phyloP scores from a whole-genome alignment of 768 basidiomycete genomes.

The Lactarius trivialis region DNA sequence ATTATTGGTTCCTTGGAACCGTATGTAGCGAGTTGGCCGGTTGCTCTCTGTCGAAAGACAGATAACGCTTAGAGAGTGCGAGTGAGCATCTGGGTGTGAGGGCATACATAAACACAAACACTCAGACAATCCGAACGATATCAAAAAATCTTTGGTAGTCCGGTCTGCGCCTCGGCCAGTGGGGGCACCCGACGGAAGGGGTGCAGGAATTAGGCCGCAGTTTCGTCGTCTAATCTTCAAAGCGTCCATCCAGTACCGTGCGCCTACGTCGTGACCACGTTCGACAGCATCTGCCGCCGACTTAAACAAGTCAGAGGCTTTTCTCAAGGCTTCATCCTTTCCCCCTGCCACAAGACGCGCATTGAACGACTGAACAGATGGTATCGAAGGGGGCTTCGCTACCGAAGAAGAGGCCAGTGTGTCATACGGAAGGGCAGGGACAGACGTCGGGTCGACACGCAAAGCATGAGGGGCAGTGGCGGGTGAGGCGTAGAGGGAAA shows the following conservation, averaged over 20 bases:
- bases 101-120: conserved; percentile 42
- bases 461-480: neutral
- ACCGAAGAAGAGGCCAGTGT: conserved; percentile 57
- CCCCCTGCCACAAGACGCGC: conserved; percentile 66
- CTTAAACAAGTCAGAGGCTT: conserved; percentile 66
- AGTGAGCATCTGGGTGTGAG: conserved; percentile 11
- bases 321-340: conserved; percentile 73
- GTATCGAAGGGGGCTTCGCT: conserved; percentile 44
- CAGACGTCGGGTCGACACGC: neutral
- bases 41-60: conserved; percentile 56
- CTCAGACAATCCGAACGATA: conserved; percentile 77
- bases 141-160: conserved; percentile 73
- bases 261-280: conserved; percentile 49
- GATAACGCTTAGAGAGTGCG: conserved; percentile 45
- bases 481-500: conserved; percentile 47
- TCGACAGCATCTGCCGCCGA: conserved; percentile 65
- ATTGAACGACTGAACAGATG: conserved; percentile 65
- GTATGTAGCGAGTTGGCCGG: conserved; percentile 58
- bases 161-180: conserved; percentile 74
- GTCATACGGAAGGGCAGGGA: conserved; percentile 8
- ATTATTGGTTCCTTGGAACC: conserved; percentile 26
- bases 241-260: conserved; percentile 79
- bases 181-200: conserved; percentile 61
- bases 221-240: conserved; percentile 69
- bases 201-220: conserved; percentile 77